A percentile compares a stretch with the other conserved stretches of the same genome.
Evolutionary conservation across 108 stramenopile genomes (phyloP).

Genomic region (Nannochloropsis gaditana): DNA sequence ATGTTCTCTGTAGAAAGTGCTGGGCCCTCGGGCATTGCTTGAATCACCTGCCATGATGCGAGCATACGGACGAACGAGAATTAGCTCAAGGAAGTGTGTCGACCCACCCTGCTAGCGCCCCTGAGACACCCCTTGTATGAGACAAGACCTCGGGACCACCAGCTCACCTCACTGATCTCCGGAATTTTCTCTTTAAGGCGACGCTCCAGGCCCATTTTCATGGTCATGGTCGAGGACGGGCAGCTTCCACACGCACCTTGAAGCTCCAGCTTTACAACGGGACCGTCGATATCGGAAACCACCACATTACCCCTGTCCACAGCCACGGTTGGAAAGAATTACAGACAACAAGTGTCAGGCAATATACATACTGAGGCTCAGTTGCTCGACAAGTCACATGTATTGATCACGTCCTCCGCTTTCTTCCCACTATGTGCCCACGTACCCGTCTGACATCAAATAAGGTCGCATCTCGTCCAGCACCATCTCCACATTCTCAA

Average conservation of each 20-base stretch:
- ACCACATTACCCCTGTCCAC: slow-evolving; percentile 88
- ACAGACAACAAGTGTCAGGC: background rate
- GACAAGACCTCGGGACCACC: too few species aligned
- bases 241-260: slow-evolving; percentile 95
- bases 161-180: slow-evolving; percentile 85
- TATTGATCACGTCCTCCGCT: background rate
- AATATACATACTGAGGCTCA: background rate
- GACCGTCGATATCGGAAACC: slow-evolving; percentile 89
- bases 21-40: slow-evolving; percentile 83
- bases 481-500: slow-evolving; percentile 87
- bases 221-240: slow-evolving; percentile 82
- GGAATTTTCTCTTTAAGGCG: slow-evolving; percentile 79
- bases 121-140: too few species aligned
- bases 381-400: background rate
- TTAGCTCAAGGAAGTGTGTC: too few species aligned
- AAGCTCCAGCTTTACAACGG: slow-evolving; percentile 82
- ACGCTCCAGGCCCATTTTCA: slow-evolving; percentile 95
- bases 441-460: slow-evolving; percentile 56
- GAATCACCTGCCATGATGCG: slow-evolving; percentile 52
- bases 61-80: background rate
- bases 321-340: slow-evolving; percentile 54
- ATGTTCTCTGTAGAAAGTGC: slow-evolving; percentile 54
- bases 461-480: slow-evolving; percentile 89
- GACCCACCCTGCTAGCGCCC: too few species aligned
- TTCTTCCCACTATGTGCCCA: background rate